These are phyloP conservation scores for Venturia pyrina DNA, from an alignment of 2,329 filamentous ascomycete species.

Conservation along the genomic window DNA sequence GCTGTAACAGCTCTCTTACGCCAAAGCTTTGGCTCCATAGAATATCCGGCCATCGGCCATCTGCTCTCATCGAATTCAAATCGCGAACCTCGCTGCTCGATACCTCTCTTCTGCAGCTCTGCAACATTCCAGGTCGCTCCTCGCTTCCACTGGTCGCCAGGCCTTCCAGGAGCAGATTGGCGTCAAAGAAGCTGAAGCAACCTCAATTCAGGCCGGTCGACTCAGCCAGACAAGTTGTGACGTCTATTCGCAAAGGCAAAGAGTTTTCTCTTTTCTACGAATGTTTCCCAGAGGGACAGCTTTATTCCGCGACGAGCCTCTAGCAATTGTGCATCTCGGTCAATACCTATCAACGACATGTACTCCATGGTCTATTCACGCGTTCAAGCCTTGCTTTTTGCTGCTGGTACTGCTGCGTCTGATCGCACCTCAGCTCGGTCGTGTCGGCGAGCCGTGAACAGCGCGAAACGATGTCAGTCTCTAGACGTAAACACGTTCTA, in stretches of 20 bases:
- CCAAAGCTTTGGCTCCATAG: not conserved
- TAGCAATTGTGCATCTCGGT: too few species aligned
- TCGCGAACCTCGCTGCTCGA: not conserved
- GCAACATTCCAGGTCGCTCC: too few species aligned
- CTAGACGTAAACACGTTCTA: not conserved
- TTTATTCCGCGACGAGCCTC: too few species aligned
- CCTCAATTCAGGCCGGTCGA: too few species aligned
- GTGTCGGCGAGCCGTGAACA: not conserved
- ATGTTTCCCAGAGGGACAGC: too few species aligned
- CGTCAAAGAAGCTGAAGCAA: too few species aligned
- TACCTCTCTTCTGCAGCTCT: not conserved
- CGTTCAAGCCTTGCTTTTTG: not conserved
- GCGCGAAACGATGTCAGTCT: not conserved
- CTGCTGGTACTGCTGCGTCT: not conserved
- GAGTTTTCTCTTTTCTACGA: too few species aligned
- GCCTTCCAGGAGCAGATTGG: too few species aligned
- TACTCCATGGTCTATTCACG: not conserved
- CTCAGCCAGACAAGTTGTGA: too few species aligned
- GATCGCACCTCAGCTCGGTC: not conserved
- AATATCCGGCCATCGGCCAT: not conserved
- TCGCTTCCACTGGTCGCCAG: too few species aligned
- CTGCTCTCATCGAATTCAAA: not conserved
- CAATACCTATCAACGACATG: too few species aligned
- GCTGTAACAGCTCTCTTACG: not conserved
- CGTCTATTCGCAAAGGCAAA: too few species aligned